Evolutionary conservation across 108 stramenopile genomes (phyloP), one percentile per base, ranked within the genome.

Genomic region (Hondaea fermentalgiana): DNA sequence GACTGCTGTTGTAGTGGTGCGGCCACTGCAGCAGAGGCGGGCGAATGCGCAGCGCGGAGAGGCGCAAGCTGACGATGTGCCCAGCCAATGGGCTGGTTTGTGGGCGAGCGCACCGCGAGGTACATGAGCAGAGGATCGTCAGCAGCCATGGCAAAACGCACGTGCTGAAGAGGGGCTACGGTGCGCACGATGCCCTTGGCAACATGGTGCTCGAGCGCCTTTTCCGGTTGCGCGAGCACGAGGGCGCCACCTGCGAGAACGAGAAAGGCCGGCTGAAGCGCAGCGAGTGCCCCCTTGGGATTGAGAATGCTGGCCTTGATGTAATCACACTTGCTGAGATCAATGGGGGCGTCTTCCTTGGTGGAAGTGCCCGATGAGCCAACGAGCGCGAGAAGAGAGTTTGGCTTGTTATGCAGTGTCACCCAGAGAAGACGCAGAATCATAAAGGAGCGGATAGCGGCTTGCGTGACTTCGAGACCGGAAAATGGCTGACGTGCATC

Each of bases 401-500:
- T 83, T 14, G 49, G 12, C 76, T 83, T 83, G 51, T 83, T 47
- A 23, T 83, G 45, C 23, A 53, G 45, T 6, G 76, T 53, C 19
- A 53, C 51, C 76, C 76, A 83, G 28, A 83, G 76, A 10, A 83
- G 51, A 16, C 76, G 76, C 10, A 83, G 51, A 23, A 83, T 83
- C 76, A 83, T 83, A 23, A 83, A 83, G n/a, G 76, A 83, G 25
- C 76, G 76, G 76, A 83, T 83, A 3, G 76, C 51, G 28, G 49
- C 19, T 53, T 53, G 76, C n/a, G 76, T 83, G 23, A 47, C 51
- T 53, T 83, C 76, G 0, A 83, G 76, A 53, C 49, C 76, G n/a
- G 76, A 83, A 53, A 53, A 83, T 6, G 76, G 76, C 28, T 83
- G 76, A n/a, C 76, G 19, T 53, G 45, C 45, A 23, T 83, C 76